Base-by-base conservation (phyloP, 2,329 filamentous ascomycete species). In the Pseudonectria foliicola region DNA sequence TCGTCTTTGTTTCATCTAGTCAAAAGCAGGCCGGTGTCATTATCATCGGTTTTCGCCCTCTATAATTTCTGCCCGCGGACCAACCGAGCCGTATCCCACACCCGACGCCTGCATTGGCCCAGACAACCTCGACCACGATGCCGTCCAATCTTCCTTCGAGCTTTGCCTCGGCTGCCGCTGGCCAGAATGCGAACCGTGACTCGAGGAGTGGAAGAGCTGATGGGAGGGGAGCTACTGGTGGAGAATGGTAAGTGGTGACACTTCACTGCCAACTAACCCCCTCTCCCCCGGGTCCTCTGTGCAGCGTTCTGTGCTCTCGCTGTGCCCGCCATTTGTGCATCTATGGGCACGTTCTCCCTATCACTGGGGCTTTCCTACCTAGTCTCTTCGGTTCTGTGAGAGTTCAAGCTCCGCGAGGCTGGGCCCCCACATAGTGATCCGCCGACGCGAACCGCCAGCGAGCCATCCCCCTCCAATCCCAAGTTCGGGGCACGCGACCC, bases 151-250 rank as follows among this genome's bases (percentile, higher is more conserved):
- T 87, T 62, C 80, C 82, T 54, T 86, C 84, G 52, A 88, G 82
- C 71, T 89, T 89, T 66, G 84, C 84, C 60, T 87, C 84, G 57
- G 84, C 84, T 54, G 84, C 84, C 50, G 83, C 84, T 59, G 83
- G 83, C 62, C 82, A 85, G 62, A 80, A 73, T 53, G 66, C 70
- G 59, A 78, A 60, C 64, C 75, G 71, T 59, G 76, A 75, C 61
- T 60, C 67, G 52, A 72, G 71, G 66, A 64, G 62, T 64, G 75
- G 70, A 58, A 77, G 73, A 64, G 68, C 60, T 53, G 75, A 76
- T 49, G 67, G 67, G 42, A 70, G 75, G 46, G 69, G 68, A 46
- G 61, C 59, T 59, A 66, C 66, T 47, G 75, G 75, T 60, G 80
- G 77, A 66, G 83, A 87, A 63, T 87, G 82, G 83, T 87, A 73